Conservation (phyloP, 2,329 filamentous ascomycete species). For the Dothideomycetes sp. region DNA sequence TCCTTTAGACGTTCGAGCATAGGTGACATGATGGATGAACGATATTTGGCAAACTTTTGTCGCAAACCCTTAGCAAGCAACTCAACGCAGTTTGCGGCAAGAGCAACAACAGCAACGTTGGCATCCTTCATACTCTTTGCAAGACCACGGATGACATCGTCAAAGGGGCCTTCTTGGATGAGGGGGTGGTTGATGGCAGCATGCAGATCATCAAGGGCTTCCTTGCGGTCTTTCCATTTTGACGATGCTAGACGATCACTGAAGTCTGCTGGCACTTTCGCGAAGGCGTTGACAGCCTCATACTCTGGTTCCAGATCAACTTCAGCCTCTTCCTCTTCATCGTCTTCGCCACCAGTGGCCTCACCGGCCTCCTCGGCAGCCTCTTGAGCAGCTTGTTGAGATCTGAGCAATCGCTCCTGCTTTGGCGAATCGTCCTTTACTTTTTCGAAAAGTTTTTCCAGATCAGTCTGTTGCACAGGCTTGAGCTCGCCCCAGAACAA, state of each 20-base stretch:
- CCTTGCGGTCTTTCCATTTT: slow-evolving; percentile 98
- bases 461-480: slow-evolving; percentile 84
- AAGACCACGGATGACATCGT: slow-evolving; percentile 71
- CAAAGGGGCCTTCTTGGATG: slow-evolving; percentile 85
- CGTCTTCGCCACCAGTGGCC: slow-evolving; percentile 38
- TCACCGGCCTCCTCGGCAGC: slow-evolving; percentile 52
- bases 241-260: slow-evolving; percentile 75
- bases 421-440: slow-evolving; percentile 86
- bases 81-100: slow-evolving; percentile 89
- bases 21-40: slow-evolving; percentile 68
- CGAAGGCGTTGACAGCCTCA: slow-evolving; percentile 77
- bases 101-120: slow-evolving; percentile 87
- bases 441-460: slow-evolving; percentile 90
- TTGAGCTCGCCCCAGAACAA: slow-evolving; percentile 96
- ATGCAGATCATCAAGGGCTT: slow-evolving; percentile 76
- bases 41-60: slow-evolving; percentile 69
- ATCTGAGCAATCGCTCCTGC: slow-evolving; percentile 78
- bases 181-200: slow-evolving; percentile 70
- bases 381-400: slow-evolving; percentile 77
- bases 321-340: slow-evolving; percentile 52
- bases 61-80: slow-evolving; percentile 78
- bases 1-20: slow-evolving; percentile 96
- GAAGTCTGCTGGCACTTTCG: slow-evolving; percentile 74
- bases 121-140: slow-evolving; percentile 99
- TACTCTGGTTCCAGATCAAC: slow-evolving; percentile 57